Evolutionary conservation across 2,329 filamentous ascomycete genomes (phyloP).

Genomic region (Alternaria hordeiaustralica): DNA sequence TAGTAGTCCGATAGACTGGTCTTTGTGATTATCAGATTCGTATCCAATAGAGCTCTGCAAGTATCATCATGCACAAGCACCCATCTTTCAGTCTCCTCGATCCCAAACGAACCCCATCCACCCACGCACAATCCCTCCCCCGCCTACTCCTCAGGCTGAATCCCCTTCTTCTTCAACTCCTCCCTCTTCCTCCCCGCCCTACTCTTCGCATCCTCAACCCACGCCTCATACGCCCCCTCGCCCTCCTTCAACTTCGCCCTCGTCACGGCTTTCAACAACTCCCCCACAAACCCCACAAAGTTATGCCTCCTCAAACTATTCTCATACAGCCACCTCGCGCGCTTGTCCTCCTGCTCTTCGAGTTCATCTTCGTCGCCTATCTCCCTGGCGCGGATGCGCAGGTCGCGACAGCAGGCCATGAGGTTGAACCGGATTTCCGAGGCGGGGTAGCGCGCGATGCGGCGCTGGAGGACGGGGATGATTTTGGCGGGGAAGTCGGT

Average conservation of each 20-base stretch:
- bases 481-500: slow-evolving; percentile 79
- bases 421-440: slow-evolving; percentile 96
- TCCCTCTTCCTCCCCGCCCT: slow-evolving; percentile 60
- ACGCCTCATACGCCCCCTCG: slow-evolving; percentile 70
- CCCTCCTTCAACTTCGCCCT: slow-evolving; percentile 72
- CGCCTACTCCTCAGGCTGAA: slow-evolving; percentile 24
- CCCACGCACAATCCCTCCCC: not conserved
- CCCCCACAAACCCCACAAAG: slow-evolving; percentile 93
- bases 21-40: not conserved
- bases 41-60: not conserved
- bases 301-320: slow-evolving; percentile 92
- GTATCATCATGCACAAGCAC: not conserved
- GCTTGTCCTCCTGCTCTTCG: slow-evolving; percentile 80
- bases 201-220: slow-evolving; percentile 72
- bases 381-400: slow-evolving; percentile 76
- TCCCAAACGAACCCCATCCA: not conserved
- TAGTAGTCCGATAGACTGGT: not conserved
- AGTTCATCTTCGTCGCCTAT: slow-evolving; percentile 83
- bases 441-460: slow-evolving; percentile 83
- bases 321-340: slow-evolving; percentile 89
- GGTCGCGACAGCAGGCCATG: slow-evolving; percentile 87
- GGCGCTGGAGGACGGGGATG: slow-evolving; percentile 82
- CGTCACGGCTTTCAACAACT: slow-evolving; percentile 88
- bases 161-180: slow-evolving; percentile 51
- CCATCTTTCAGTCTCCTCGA: not conserved